These are phyloP conservation scores for Botrytis fabae DNA, from an alignment of 2,329 filamentous ascomycete genomes.

Conservation along the genomic window DNA sequence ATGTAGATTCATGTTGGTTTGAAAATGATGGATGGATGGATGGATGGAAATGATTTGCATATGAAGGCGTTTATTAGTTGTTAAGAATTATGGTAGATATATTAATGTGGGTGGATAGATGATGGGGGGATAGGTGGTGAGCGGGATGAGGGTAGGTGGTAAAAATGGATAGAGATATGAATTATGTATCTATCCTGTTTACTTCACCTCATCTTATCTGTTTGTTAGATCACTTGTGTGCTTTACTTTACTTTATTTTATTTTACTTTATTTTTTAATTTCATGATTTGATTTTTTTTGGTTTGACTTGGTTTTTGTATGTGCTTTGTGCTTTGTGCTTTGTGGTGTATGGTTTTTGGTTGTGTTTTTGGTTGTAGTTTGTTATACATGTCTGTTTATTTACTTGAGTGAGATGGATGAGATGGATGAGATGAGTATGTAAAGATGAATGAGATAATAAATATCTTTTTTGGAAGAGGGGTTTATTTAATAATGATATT, in stretches of 20 bases:
- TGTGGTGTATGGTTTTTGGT: too few species aligned
- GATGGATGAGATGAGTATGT: too few species aligned
- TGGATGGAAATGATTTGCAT: constrained; percentile 10
- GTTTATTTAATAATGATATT: too few species aligned
- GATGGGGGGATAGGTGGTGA: background rate
- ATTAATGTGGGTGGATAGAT: background rate
- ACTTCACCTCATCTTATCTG: background rate
- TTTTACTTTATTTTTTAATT: background rate
- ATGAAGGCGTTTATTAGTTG: background rate
- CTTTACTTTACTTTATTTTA: background rate
- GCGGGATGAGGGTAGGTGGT: background rate
- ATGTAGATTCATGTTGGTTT: background rate
- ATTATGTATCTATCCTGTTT: background rate
- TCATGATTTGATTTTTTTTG: background rate
- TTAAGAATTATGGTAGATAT: background rate
- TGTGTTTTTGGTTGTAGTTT: too few species aligned
- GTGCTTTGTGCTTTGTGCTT: too few species aligned
- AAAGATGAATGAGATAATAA: too few species aligned
- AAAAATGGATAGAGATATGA: background rate
- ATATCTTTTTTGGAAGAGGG: too few species aligned
- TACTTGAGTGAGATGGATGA: too few species aligned
- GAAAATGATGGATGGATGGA: background rate
- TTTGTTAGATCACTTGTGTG: background rate
- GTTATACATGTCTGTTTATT: too few species aligned
- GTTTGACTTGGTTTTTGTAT: too few species aligned